A percentile compares a stretch with the other conserved stretches of the same genome.
phyloP scores from a whole-genome alignment of 1,284 basidiomycete genomes.

The Fomitopsis pinicola region DNA sequence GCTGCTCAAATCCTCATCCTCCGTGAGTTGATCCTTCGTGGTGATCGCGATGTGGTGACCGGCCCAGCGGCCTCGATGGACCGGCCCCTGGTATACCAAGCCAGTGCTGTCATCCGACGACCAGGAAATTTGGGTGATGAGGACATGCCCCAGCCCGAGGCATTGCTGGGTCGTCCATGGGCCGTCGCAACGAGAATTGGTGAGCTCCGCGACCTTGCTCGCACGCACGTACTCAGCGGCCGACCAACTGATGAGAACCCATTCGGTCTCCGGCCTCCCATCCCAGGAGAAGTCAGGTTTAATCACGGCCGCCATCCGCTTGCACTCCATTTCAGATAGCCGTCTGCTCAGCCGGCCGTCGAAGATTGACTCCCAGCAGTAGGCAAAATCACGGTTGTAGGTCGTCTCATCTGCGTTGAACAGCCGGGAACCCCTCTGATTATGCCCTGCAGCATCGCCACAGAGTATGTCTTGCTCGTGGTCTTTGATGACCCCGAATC shows the following conservation, averaged over 20 bases:
- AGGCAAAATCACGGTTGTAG: too few species aligned
- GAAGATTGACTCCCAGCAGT: too few species aligned
- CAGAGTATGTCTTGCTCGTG: too few species aligned
- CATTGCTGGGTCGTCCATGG: not conserved
- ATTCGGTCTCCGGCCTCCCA: not conserved
- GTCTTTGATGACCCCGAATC: too few species aligned
- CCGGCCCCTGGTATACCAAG: not conserved
- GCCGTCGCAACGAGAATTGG: not conserved
- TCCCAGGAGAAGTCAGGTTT: not conserved
- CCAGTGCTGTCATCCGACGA: constrained; percentile 1
- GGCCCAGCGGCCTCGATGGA: constrained; percentile 15
- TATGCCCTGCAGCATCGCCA: too few species aligned
- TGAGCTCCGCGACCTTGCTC: not conserved
- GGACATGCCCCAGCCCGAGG: constrained; percentile 7
- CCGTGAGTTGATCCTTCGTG: not conserved
- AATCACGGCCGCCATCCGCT: not conserved
- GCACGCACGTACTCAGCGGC: not conserved
- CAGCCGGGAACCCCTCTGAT: too few species aligned
- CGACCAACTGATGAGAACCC: not conserved
- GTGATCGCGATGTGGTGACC: constrained; percentile 29
- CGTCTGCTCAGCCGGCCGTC: too few species aligned
- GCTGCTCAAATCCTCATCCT: not conserved
- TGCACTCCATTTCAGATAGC: too few species aligned
- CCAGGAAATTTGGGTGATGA: constrained; percentile 15
- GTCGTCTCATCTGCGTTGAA: too few species aligned